Evolutionary conservation across 257 asterid species (phyloP).

Genomic region (Nicotiana tomentosiformis): DNA sequence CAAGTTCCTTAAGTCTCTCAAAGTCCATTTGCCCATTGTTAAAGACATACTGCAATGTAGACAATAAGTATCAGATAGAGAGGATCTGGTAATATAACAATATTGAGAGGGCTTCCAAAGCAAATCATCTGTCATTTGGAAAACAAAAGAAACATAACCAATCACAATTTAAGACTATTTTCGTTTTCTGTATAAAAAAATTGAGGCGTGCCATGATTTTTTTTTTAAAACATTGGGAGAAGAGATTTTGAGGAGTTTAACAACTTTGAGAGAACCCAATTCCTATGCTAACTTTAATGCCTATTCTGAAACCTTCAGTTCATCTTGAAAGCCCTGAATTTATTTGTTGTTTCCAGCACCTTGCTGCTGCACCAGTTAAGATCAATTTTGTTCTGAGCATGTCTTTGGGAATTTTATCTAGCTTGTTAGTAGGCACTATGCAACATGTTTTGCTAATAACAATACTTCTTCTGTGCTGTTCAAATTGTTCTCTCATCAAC

Average conservation of each 20-base stretch:
- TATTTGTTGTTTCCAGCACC: neutral
- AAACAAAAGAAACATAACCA: neutral
- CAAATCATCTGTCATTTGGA: neutral
- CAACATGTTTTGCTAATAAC: neutral
- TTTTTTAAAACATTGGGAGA: neutral
- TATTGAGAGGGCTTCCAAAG: neutral
- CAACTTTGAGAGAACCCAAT: neutral
- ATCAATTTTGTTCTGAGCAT: neutral
- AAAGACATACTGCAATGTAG: slow-evolving; percentile 68
- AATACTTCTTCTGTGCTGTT: neutral
- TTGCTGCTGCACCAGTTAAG: neutral
- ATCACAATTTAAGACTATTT: neutral
- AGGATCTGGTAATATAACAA: slow-evolving; percentile 11
- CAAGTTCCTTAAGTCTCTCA: slow-evolving; percentile 74
- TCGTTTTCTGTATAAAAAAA: neutral
- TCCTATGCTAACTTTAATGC: neutral
- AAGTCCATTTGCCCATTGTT: slow-evolving; percentile 77
- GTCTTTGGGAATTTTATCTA: neutral
- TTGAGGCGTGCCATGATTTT: neutral
- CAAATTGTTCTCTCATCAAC: neutral
- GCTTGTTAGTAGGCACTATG: neutral
- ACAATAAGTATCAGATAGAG: slow-evolving; percentile 12
- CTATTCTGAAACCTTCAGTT: neutral
- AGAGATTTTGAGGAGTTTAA: neutral
- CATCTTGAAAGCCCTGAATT: neutral